Base-by-base conservation (phyloP, 1,284 basidiomycete species). In the Nidula niveotomentosa region DNA sequence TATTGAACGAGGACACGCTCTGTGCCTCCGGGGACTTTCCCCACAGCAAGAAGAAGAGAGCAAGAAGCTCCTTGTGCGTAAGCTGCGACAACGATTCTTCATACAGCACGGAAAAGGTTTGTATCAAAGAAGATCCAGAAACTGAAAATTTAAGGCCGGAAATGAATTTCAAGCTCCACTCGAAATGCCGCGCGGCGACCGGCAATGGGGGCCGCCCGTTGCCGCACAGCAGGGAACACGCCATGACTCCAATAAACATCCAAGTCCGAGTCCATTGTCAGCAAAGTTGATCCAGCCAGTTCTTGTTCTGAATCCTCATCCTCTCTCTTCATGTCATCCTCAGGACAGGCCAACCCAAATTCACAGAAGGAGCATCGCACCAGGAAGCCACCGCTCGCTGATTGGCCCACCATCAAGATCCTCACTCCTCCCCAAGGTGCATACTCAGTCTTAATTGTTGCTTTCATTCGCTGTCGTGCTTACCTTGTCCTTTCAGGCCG, bases 11-110 rank as follows among this genome's bases (percentile, higher is more conserved):
- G 79, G 75, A 76, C 69, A 76, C 70, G 67, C 84, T 86, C 85
- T 84, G 85, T 79, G 69, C 83, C 90, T 91, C 89, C 89, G 90
- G 90, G 87, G 89, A 91, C 90, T 91, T 91, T 91, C 88, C 90
- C 90, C 88, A 85, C 90, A 91, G 89, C 86, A 63, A 65, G 75
- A 59, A 49, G 58, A 57, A 60, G 73, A 79, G 75, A 76, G 74
- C 65, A 54, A 54, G 51, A 55, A 60, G 70, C 76, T 79, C 76
- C 76, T 80, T 79, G 87, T 89, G 69, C 74, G 90, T 81, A 73
- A 79, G 82, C 89, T 91, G 90, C 84, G 88, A 91, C 69, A 75
- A 84, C 90, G 88, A 85, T 90, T 85, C 89, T 90, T 88, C 81
- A 73, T 72, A 79, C 85, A 81, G 80, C 82, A 78, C 69, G 65